Conservation (phyloP, 257 asterid species). For the Vinca minor region DNA sequence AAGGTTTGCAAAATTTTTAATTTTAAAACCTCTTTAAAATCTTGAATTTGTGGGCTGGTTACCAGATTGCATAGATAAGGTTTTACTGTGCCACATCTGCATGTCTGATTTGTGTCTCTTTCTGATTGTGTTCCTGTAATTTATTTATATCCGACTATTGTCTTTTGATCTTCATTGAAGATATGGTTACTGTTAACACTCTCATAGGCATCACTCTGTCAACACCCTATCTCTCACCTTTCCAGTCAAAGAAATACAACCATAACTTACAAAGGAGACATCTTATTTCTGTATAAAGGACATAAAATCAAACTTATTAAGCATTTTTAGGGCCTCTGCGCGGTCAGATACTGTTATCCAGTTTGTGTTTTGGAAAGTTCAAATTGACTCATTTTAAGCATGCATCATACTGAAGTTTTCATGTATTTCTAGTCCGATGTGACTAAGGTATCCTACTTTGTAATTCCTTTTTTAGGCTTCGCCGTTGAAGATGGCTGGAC, state of each 20-base stretch:
- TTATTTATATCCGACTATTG: too few species aligned
- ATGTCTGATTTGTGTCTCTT: too few species aligned
- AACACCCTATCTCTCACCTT: background rate
- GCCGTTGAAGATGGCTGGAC: constrained; percentile 58
- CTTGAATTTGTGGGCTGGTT: too few species aligned
- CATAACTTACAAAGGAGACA: background rate
- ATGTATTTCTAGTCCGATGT: background rate
- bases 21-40: too few species aligned
- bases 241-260: too few species aligned
- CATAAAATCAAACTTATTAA: background rate
- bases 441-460: background rate
- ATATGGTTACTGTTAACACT: background rate
- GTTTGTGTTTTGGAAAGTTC: too few species aligned
- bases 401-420: background rate
- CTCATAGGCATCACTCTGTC: background rate
- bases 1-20: constrained; percentile 34
- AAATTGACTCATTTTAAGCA: background rate
- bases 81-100: too few species aligned
- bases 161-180: background rate
- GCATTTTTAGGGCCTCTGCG: background rate
- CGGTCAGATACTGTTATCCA: too few species aligned
- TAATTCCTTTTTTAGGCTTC: constrained; percentile 44
- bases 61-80: too few species aligned
- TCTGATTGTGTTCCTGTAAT: too few species aligned
- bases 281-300: background rate